phyloP scores from a whole-genome alignment of 2,329 filamentous ascomycete species.

The Colletotrichum sp. region DNA sequence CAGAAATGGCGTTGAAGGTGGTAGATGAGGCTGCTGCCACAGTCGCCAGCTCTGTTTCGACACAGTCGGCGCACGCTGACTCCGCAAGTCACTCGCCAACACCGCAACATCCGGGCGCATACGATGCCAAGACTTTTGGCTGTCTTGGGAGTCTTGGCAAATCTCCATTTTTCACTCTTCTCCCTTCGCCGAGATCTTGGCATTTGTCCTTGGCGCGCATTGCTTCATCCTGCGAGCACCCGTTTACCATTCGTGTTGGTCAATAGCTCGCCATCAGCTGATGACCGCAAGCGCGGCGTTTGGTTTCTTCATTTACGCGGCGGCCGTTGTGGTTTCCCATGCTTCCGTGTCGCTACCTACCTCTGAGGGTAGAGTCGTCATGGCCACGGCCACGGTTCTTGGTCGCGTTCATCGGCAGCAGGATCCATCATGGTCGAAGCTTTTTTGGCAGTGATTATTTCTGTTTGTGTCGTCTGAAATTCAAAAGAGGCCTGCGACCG shows the following conservation, averaged over 20 bases:
- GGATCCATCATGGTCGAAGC: background rate
- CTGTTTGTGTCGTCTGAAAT: conserved; percentile 12
- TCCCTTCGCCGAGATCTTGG: conserved; percentile 19
- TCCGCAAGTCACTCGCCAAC: conserved; percentile 1
- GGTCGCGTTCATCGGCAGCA: background rate
- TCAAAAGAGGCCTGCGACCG: conserved; percentile 8
- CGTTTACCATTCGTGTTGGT: conserved; percentile 11
- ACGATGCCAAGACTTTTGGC: conserved; percentile 22
- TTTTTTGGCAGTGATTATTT: background rate
- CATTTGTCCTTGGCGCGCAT: conserved; percentile 12
- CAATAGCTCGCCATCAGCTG: conserved; percentile 16
- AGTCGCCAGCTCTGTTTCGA: background rate
- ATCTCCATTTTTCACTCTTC: conserved; percentile 13
- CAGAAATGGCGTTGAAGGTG: accelerated
- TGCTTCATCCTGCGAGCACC: conserved; percentile 19
- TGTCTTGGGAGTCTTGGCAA: conserved; percentile 22
- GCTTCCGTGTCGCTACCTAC: background rate
- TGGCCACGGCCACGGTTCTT: background rate
- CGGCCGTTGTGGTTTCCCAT: background rate
- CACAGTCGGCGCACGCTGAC: background rate
- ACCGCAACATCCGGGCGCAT: conserved; percentile 22
- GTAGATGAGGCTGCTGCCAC: background rate
- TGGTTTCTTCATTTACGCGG: background rate
- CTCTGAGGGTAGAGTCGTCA: background rate
- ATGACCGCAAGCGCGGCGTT: conserved; percentile 7